These are phyloP conservation scores for Albifimbria verrucaria DNA, from an alignment of 2,329 filamentous ascomycete genomes.

Conservation along the genomic window DNA sequence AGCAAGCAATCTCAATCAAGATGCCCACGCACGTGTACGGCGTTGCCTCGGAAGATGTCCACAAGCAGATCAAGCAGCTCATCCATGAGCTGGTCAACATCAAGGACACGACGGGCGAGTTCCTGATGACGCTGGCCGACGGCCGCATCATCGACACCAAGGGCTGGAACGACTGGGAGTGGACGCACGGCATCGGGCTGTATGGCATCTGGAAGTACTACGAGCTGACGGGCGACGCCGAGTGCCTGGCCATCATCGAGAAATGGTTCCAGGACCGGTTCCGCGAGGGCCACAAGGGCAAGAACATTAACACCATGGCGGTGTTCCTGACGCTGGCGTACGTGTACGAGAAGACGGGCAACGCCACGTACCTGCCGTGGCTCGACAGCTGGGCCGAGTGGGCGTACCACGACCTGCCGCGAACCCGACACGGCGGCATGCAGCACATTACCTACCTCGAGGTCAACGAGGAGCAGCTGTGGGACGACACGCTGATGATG, in stretches of 20 bases:
- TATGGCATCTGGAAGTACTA: conserved; percentile 84
- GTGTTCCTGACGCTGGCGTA: conserved; percentile 72
- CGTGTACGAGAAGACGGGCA: conserved; percentile 71
- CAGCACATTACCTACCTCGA: conserved; percentile 73
- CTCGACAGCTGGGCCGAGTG: conserved; percentile 79
- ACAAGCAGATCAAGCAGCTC: conserved; percentile 59
- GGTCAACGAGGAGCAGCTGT: conserved; percentile 71
- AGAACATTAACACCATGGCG: conserved; percentile 85
- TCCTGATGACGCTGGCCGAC: conserved; percentile 67
- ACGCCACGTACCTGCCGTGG: conserved; percentile 70
- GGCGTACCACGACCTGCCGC: conserved; percentile 72
- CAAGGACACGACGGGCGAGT: conserved; percentile 70
- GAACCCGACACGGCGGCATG: conserved; percentile 69
- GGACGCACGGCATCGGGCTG: conserved; percentile 76
- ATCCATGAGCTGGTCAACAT: conserved; percentile 76
- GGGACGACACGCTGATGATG: conserved; percentile 90
- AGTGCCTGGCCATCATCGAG: conserved; percentile 63
- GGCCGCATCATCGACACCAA: conserved; percentile 80
- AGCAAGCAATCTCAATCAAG: conserved; percentile 3
- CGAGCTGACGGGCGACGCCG: conserved; percentile 61
- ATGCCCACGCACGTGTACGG: conserved; percentile 37
- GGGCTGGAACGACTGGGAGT: conserved; percentile 81
- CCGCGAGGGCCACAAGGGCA: conserved; percentile 68
- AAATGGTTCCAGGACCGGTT: conserved; percentile 71
- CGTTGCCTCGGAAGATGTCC: conserved; percentile 44